Conservation (phyloP, 2,329 filamentous ascomycete species). For the Rutstroemia sp. region DNA sequence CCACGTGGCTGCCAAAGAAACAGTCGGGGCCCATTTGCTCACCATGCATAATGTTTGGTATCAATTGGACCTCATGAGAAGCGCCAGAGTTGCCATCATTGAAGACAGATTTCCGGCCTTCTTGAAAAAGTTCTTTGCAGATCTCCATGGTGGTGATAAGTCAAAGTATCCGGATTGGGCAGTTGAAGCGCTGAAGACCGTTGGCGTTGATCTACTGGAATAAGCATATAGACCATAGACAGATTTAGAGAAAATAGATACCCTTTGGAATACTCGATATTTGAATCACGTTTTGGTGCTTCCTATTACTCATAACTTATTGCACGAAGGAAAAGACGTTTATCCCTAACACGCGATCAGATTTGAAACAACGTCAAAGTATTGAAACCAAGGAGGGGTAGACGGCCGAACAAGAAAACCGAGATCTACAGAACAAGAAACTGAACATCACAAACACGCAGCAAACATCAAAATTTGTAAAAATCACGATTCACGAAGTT, state of each 20-base stretch:
- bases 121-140: slow-evolving; percentile 68
- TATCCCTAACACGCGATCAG: neutral
- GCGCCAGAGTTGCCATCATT: slow-evolving; percentile 68
- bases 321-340: neutral
- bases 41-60: slow-evolving; percentile 97
- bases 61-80: slow-evolving; percentile 74
- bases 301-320: neutral
- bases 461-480: too few relatives aligned
- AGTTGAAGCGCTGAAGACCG: slow-evolving; percentile 65
- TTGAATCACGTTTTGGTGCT: neutral
- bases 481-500: too few relatives aligned
- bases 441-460: too few relatives aligned
- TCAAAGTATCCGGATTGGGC: slow-evolving; percentile 75
- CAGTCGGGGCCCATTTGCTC: slow-evolving; percentile 74
- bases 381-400: too few relatives aligned
- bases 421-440: too few relatives aligned
- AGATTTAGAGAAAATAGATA: slow-evolving; percentile 3
- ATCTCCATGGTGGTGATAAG: slow-evolving; percentile 58
- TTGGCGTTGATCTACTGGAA: slow-evolving; percentile 67
- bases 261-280: neutral
- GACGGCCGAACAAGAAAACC: too few relatives aligned
- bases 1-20: slow-evolving; percentile 90
- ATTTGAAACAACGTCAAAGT: too few relatives aligned
- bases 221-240: neutral
- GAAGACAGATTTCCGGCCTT: slow-evolving; percentile 76